phyloP scores from a whole-genome alignment of 305 asterid genomes.

The Rubia tinctorum region DNA sequence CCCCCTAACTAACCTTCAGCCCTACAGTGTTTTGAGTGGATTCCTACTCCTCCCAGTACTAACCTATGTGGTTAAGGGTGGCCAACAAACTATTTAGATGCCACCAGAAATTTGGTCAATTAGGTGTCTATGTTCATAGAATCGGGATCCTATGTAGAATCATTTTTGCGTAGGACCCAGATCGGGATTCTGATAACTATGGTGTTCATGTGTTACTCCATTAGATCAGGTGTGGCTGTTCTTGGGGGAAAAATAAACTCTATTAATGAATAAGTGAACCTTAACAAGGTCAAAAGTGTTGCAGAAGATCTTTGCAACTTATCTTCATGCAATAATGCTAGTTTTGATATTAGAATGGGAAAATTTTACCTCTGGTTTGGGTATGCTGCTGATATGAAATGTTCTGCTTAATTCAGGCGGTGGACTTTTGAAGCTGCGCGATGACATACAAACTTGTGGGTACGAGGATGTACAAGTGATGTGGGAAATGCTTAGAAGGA shows the following conservation, averaged over 20 bases:
- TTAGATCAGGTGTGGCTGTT: no score
- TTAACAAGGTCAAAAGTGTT: no score
- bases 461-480: slow-evolving; percentile 91
- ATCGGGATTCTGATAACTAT: no score
- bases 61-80: not conserved
- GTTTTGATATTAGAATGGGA: not conserved
- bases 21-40: not conserved
- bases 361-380: not conserved
- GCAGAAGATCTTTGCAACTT: not conserved
- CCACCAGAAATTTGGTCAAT: not conserved
- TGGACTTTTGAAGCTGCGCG: slow-evolving; percentile 73
- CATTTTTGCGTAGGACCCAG: no score
- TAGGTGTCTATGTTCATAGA: not conserved
- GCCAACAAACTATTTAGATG: not conserved
- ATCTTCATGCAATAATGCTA: not conserved
- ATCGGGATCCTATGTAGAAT: not conserved
- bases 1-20: slow-evolving; percentile 26
- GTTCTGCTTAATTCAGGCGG: slow-evolving; percentile 41
- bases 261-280: no score
- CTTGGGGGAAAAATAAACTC: no score
- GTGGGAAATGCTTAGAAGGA: slow-evolving; percentile 89
- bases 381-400: not conserved
- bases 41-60: not conserved
- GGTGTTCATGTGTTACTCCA: no score
- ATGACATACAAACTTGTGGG: slow-evolving; percentile 87